These are phyloP conservation scores for Alternaria brassicae DNA, from an alignment of 2,329 filamentous ascomycete species.

Conservation along the genomic window DNA sequence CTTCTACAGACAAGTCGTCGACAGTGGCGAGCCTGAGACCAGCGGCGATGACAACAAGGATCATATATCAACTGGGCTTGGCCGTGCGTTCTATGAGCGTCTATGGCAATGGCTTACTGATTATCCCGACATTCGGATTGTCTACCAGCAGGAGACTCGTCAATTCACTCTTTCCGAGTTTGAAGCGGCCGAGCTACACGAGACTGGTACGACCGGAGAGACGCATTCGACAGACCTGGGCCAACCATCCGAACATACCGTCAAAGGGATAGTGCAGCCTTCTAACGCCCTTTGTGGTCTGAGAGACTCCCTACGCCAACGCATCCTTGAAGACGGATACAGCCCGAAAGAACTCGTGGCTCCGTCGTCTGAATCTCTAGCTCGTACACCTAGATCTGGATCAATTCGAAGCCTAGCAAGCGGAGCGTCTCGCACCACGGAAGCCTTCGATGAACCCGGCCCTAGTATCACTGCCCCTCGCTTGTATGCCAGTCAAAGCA, in stretches of 20 bases:
- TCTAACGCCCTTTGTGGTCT: slow-evolving; percentile 26
- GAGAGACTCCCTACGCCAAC: slow-evolving; percentile 28
- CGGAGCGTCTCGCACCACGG: slow-evolving; percentile 7
- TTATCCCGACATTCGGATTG: slow-evolving; percentile 64
- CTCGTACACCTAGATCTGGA: not conserved
- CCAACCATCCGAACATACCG: not conserved
- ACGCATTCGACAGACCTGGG: not conserved
- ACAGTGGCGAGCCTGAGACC: not conserved
- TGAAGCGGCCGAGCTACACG: slow-evolving; percentile 37
- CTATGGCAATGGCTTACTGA: slow-evolving; percentile 65
- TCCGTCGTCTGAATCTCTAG: not conserved
- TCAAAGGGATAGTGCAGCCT: slow-evolving; percentile 6
- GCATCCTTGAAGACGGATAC: slow-evolving; percentile 19
- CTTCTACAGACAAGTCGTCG: slow-evolving; percentile 42
- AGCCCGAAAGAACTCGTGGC: not conserved
- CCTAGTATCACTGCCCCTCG: slow-evolving; percentile 32
- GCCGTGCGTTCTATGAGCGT: slow-evolving; percentile 58
- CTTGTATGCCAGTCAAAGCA: slow-evolving; percentile 59
- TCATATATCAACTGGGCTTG: not conserved
- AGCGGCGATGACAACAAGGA: not conserved
- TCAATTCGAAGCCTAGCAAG: slow-evolving; percentile 22
- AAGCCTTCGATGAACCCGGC: slow-evolving; percentile 39
- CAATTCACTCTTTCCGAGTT: slow-evolving; percentile 41
- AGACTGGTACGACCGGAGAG: slow-evolving; percentile 12
- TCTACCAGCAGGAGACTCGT: slow-evolving; percentile 51